These are phyloP conservation scores for Euphorbia schlechtendalii DNA, from an alignment of 441 rosid genomes.

Conservation along the genomic window DNA sequence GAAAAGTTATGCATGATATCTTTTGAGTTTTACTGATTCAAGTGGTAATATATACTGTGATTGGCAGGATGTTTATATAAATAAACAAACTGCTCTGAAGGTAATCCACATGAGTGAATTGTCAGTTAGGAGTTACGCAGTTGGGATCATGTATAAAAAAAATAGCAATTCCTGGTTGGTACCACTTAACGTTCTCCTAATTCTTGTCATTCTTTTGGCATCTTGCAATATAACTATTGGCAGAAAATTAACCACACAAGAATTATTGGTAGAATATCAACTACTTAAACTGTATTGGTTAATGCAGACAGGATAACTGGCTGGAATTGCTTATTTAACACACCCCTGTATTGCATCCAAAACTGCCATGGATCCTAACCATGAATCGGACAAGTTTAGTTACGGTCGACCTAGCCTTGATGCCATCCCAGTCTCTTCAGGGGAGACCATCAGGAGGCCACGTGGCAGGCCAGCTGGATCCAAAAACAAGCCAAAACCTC, in stretches of 20 bases:
- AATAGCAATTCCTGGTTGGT: slow-evolving; percentile 34
- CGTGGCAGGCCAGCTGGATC: slow-evolving; percentile 97
- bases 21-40: too few relatives aligned
- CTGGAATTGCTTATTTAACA: slow-evolving; percentile 27
- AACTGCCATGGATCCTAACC: slow-evolving; percentile 40
- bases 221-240: slow-evolving; percentile 40
- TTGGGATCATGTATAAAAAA: slow-evolving; percentile 22
- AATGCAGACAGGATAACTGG: slow-evolving; percentile 29
- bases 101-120: slow-evolving; percentile 49
- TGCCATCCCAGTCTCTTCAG: slow-evolving; percentile 47
- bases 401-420: slow-evolving; percentile 7
- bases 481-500: slow-evolving; percentile 84
- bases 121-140: slow-evolving; percentile 63
- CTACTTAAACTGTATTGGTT: slow-evolving; percentile 47
- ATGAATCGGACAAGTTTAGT: slow-evolving; percentile 38
- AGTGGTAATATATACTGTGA: too few relatives aligned
- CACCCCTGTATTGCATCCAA: slow-evolving; percentile 35
- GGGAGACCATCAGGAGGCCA: slow-evolving; percentile 58
- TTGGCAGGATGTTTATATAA: slow-evolving; percentile 21
- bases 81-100: slow-evolving; percentile 35
- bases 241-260: slow-evolving; percentile 41
- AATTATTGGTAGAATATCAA: slow-evolving; percentile 31
- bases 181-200: slow-evolving; percentile 83
- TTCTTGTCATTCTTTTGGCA: slow-evolving; percentile 63
- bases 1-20: not conserved